phyloP scores from a whole-genome alignment of 352 stramenopile species.

The Pythium utonaiense region DNA sequence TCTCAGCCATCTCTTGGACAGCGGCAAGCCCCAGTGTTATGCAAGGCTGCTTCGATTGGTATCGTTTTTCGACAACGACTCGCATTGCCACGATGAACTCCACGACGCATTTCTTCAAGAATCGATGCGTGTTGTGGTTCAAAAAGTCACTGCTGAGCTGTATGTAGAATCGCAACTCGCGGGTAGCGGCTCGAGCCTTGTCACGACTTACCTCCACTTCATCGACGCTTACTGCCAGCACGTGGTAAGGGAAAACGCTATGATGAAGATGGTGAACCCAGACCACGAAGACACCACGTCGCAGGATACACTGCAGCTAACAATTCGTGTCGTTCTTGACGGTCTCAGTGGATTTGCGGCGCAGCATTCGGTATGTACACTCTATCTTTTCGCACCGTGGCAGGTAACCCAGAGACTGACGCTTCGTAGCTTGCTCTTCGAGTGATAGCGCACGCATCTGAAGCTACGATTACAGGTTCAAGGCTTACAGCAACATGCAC shows the following conservation, averaged over 20 bases:
- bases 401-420: too few relatives aligned
- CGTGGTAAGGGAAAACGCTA: neutral
- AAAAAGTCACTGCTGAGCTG: neutral
- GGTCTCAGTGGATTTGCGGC: neutral
- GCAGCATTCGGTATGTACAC: neutral
- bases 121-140: neutral
- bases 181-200: neutral
- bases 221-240: neutral
- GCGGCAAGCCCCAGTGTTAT: neutral
- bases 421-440: neutral
- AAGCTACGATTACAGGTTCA: neutral
- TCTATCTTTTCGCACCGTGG: too few relatives aligned
- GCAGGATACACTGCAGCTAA: neutral
- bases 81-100: neutral
- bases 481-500: neutral
- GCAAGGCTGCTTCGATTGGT: neutral
- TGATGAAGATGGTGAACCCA: neutral
- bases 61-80: conserved; percentile 1
- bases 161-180: neutral
- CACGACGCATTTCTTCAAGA: neutral
- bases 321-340: neutral
- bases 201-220: neutral
- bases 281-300: too few relatives aligned
- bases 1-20: neutral
- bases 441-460: neutral